Base-by-base conservation (phyloP, 768 basidiomycete genomes). In the Hortiboletus flavorubellus region DNA sequence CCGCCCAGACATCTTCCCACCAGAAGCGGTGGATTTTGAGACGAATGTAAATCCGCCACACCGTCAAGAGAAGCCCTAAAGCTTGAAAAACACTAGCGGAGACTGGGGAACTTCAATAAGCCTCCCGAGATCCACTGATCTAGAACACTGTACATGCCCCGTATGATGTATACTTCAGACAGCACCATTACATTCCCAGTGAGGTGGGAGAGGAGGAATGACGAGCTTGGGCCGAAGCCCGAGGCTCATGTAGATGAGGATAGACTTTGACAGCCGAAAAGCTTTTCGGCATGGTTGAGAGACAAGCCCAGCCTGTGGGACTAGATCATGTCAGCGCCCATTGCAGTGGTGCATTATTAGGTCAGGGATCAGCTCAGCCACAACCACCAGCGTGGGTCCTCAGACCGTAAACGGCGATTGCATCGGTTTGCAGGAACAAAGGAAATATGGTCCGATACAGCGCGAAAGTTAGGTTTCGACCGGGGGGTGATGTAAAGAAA, bases 1-100 rank as follows among this genome's bases (percentile, higher is more conserved):
- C 33, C 14, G 64, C 64, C 57, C 57, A 64, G 12, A 43, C 58
- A 44, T 64, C 63, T 48, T 64, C 63, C 60, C 54, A 61, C 61
- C 61, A 62, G 34, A 62, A 62, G 16, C 61, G 60, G 29, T 29
- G 26, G 15, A 52, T 61, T 41, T 31, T 53, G 41, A 64, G 34
- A 26, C 63, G 63, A 34, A 64, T 51, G 16, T 52, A 64, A 29
- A 64, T 55, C 31, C 63, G 49, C 56, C 60, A 65, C 9, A 46
- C 55, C 3, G 63, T 64, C 39, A 65, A 39, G 6, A 54, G 3
- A 18, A 63, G 52, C 7, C 61, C 62, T 8, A 59, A 21, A 14
- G n/a, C 52, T 18, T 63, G 54, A 46, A 63, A 52, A 16, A 59
- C 49, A 10, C 45, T 49, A 21, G 54, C 33, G 23, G 15, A 16